Conservation (phyloP, 1,139 yeast species). For the Lodderomyces pseudojiufengensis region DNA sequence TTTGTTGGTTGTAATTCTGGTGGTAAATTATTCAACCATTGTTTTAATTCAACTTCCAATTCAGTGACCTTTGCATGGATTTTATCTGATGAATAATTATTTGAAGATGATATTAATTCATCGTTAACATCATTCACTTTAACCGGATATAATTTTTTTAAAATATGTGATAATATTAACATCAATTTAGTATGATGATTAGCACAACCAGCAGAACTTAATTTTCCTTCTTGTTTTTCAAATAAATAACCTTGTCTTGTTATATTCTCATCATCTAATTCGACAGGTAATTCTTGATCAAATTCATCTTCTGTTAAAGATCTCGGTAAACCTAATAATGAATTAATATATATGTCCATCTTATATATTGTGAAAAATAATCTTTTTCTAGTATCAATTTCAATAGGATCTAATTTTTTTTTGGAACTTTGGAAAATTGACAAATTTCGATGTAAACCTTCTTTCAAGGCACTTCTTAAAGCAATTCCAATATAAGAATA, state of each 20-base stretch:
- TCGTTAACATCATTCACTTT: constrained; percentile 20
- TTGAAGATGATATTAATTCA: constrained; percentile 8
- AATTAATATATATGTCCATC: constrained; percentile 87
- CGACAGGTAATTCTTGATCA: constrained; percentile 84
- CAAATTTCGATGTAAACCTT: constrained; percentile 80
- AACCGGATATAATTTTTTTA: constrained; percentile 42
- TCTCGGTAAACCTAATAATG: constrained; percentile 84
- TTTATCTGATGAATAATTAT: constrained; percentile 27
- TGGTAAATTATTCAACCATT: constrained; percentile 76
- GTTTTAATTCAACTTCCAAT: constrained; percentile 67
- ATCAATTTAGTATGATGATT: constrained; percentile 79
- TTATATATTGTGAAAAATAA: constrained; percentile 86
- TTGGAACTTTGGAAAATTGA: constrained; percentile 48
- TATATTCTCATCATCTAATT: constrained; percentile 82
- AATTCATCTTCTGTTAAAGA: constrained; percentile 74
- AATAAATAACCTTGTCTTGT: constrained; percentile 55
- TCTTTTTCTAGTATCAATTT: constrained; percentile 79
- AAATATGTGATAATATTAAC: constrained; percentile 41
- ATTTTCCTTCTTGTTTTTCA: constrained; percentile 37
- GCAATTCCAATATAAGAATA: constrained; percentile 94
- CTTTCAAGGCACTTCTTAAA: constrained; percentile 77
- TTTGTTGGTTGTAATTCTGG: constrained; percentile 70
- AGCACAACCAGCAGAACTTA: constrained; percentile 79
- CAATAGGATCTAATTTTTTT: constrained; percentile 68
- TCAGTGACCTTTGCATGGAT: constrained; percentile 66